Percentiles rank a stretch among this genome's conserved stretches.
These are phyloP conservation scores for Fraxinus ornus DNA, from an alignment of 305 asterid genomes.

Conservation along the genomic window DNA sequence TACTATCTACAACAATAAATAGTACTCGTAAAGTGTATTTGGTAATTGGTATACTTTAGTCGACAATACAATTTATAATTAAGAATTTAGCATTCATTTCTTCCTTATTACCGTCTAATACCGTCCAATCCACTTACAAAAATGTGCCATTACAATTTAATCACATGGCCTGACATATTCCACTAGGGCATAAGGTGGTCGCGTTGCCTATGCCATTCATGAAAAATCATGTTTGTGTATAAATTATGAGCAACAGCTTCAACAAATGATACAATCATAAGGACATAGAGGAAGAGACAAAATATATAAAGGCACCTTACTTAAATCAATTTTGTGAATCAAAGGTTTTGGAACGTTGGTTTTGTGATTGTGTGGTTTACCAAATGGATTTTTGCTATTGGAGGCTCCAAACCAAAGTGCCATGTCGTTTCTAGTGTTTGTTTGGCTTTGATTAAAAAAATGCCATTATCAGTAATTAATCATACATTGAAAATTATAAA, in stretches of 20 bases:
- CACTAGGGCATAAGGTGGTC: background rate
- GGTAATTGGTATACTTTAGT: no score
- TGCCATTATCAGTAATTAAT: conserved; percentile 24
- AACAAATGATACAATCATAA: conserved; percentile 16
- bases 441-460: conserved; percentile 29
- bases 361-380: conserved; percentile 26
- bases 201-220: background rate
- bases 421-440: conserved; percentile 49
- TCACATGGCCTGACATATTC: background rate
- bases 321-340: conserved; percentile 21
- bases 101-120: background rate
- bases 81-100: background rate
- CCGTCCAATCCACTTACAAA: background rate
- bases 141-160: background rate
- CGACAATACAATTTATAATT: background rate
- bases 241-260: conserved; percentile 3
- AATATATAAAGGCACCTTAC: conserved; percentile 19
- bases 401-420: conserved; percentile 33
- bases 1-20: background rate
- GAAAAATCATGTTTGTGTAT: background rate
- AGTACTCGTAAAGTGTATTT: background rate
- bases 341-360: conserved; percentile 45
- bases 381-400: conserved; percentile 47
- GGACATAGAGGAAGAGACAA: conserved; percentile 36
- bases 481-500: conserved; percentile 16